These are phyloP conservation scores for Ascochyta clinopodiicola DNA, from an alignment of 2,329 filamentous ascomycete genomes.

Conservation along the genomic window DNA sequence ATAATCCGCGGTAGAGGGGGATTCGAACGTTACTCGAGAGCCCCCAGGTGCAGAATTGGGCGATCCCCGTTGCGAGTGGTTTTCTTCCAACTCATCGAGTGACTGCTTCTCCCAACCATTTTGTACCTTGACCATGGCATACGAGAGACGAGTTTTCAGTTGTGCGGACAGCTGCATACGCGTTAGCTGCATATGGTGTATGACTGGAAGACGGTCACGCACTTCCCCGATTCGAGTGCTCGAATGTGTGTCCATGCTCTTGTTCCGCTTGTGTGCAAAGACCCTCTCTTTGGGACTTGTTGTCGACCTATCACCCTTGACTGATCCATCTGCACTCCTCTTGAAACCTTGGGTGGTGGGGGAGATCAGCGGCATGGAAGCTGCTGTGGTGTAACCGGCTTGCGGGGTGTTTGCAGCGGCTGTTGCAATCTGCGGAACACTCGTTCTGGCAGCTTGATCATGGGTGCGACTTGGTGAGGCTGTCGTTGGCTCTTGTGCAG, in stretches of 20 bases:
- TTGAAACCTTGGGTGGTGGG: conserved; percentile 64
- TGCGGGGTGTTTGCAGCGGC: conserved; percentile 33
- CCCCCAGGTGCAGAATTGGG: conserved; percentile 64
- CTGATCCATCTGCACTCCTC: conserved; percentile 75
- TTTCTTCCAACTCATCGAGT: conserved; percentile 77
- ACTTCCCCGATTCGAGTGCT: conserved; percentile 79
- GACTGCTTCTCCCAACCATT: conserved; percentile 84
- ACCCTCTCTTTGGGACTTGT: conserved; percentile 20
- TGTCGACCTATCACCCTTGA: conserved; percentile 56
- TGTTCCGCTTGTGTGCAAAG: conserved; percentile 71
- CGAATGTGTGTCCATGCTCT: conserved; percentile 70
- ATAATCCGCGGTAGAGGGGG: conserved; percentile 34
- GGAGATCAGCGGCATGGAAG: conserved; percentile 52
- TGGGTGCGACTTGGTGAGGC: conserved; percentile 60
- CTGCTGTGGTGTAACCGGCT: conserved; percentile 44
- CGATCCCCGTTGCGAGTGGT: conserved; percentile 73
- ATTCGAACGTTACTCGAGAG: conserved; percentile 39
- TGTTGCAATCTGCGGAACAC: conserved; percentile 33
- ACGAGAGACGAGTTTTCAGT: conserved; percentile 82
- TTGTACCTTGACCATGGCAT: conserved; percentile 90
- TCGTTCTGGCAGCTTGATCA: conserved; percentile 39
- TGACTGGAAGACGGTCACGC: conserved; percentile 41
- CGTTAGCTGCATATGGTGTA: conserved; percentile 31
- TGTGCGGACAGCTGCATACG: conserved; percentile 72
- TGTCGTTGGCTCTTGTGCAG: conserved; percentile 23